Evolutionary conservation across 1,139 yeast genomes (phyloP).

Genomic region (Taiozyma onychis): DNA sequence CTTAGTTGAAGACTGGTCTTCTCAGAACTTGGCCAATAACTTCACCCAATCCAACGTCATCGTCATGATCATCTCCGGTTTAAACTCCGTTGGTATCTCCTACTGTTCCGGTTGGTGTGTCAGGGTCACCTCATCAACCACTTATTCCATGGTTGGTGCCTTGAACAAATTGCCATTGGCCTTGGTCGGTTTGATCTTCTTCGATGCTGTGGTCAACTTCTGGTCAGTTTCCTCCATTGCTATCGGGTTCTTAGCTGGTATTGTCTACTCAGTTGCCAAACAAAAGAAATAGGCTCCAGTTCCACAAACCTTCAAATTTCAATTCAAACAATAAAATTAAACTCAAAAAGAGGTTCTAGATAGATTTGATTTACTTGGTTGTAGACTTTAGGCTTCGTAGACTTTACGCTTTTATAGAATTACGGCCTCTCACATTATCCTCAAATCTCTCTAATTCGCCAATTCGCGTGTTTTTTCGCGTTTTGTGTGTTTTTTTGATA

Average conservation of each 20-base stretch:
- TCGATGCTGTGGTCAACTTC: constrained; percentile 92
- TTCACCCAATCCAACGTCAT: constrained; percentile 70
- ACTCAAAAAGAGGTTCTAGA: background rate
- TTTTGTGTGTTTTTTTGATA: background rate
- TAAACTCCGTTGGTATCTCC: constrained; percentile 92
- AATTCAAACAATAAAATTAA: background rate
- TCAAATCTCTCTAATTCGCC: background rate
- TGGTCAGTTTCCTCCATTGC: constrained; percentile 86
- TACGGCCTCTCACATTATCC: background rate
- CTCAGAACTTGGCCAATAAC: constrained; percentile 65
- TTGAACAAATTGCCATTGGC: constrained; percentile 97
- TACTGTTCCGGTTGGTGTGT: constrained; percentile 99
- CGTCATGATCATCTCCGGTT: constrained; percentile 90
- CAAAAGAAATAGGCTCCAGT: constrained; percentile 39
- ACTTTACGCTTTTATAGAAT: too few relatives aligned
- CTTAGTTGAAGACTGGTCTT: constrained; percentile 87
- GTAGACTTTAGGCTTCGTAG: background rate
- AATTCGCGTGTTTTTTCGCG: background rate
- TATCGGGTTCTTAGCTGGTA: constrained; percentile 90
- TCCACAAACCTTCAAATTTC: background rate
- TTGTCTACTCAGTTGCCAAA: constrained; percentile 91
- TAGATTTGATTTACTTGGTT: background rate
- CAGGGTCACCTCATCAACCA: constrained; percentile 96
- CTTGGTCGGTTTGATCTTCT: constrained; percentile 85
- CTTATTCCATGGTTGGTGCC: constrained; percentile 99